Base-by-base conservation (phyloP, 495 filamentous ascomycete genomes). In the Aspergillus saccharolyticus region DNA sequence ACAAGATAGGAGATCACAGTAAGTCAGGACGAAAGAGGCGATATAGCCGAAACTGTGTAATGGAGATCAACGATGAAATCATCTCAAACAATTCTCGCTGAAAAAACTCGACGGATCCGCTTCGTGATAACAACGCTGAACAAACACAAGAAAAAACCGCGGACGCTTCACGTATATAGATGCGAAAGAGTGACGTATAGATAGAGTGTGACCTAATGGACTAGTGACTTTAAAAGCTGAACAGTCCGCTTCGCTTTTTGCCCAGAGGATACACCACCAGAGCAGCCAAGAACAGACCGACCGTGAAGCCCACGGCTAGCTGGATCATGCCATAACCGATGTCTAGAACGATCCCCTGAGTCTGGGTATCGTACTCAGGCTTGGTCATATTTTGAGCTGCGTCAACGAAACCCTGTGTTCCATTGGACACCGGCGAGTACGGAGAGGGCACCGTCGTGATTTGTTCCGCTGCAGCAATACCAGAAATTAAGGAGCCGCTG, bases 291-390 rank as follows among this genome's bases (percentile, higher is more conserved):
- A 96, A 96, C 30, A 97, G 71, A 8, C 93, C 93, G 2, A 96
- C 90, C 2, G 91, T 93, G 59, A 96, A 95, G 21, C 89, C 93
- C 66, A 96, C 92, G 5, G 93, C 92, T 15, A 97, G 84, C 66
- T 97, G 89, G 47, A 97, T 84, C 76, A 97, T 94, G 42, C 83
- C 86, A 61, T 89, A 91, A 19, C 88, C 83, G 33, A 97, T 88
- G 58, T 89, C 93, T 53, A 93, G 89, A 7, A 90, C 89, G 50
- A 91, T 84, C 12, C 72, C 67, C 39, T 71, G 65, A 54, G 64
- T 69, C 53, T 72, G 64, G 22, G 59, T 58, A 22, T 60, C 61
- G 5, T 63, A 55, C n/a, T 56, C 63, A 25, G 19, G 59, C 39
- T 25, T 55, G 33, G 66, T 65, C 33, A 76, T 59, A 22, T 73